These are phyloP conservation scores for Terana coerulea DNA, from an alignment of 768 basidiomycete species.

Conservation along the genomic window DNA sequence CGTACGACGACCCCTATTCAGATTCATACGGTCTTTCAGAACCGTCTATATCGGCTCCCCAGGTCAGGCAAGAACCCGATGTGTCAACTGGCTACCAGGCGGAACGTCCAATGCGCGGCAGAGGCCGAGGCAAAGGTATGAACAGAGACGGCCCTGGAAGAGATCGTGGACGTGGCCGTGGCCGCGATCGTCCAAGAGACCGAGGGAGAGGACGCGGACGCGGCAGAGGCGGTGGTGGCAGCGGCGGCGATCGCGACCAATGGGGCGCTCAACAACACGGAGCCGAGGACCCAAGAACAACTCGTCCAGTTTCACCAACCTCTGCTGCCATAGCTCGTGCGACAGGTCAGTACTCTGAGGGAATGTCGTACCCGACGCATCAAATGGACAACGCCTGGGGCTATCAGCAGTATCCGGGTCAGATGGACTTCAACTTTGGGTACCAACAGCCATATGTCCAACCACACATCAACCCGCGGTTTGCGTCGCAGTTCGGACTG, in stretches of 20 bases:
- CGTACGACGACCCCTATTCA: slow-evolving; percentile 77
- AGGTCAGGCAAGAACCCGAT: not conserved
- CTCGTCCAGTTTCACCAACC: slow-evolving; percentile 37
- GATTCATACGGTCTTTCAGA: slow-evolving; percentile 25
- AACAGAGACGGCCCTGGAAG: slow-evolving; percentile 7
- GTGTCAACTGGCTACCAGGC: not conserved
- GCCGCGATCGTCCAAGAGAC: slow-evolving; percentile 22
- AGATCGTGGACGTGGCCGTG: slow-evolving; percentile 32
- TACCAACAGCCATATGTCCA: slow-evolving; percentile 43
- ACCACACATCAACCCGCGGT: slow-evolving; percentile 82
- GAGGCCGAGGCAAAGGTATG: slow-evolving; percentile 12
- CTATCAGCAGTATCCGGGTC: slow-evolving; percentile 17
- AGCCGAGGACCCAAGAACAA: slow-evolving; percentile 26
- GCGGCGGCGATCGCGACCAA: not conserved
- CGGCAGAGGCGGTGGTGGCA: slow-evolving; percentile 24
- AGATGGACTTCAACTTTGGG: slow-evolving; percentile 15
- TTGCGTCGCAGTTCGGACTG: slow-evolving; percentile 63
- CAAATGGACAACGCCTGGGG: slow-evolving; percentile 13
- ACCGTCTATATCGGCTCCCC: not conserved
- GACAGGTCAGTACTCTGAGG: slow-evolving; percentile 37
- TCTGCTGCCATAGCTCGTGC: slow-evolving; percentile 45
- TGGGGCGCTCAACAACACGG: slow-evolving; percentile 7
- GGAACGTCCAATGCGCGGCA: slow-evolving; percentile 15
- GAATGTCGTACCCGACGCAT: slow-evolving; percentile 9
- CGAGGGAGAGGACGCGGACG: slow-evolving; percentile 27